Conservation (phyloP, 805 yeast species). For the Suhomyces prunicola region DNA sequence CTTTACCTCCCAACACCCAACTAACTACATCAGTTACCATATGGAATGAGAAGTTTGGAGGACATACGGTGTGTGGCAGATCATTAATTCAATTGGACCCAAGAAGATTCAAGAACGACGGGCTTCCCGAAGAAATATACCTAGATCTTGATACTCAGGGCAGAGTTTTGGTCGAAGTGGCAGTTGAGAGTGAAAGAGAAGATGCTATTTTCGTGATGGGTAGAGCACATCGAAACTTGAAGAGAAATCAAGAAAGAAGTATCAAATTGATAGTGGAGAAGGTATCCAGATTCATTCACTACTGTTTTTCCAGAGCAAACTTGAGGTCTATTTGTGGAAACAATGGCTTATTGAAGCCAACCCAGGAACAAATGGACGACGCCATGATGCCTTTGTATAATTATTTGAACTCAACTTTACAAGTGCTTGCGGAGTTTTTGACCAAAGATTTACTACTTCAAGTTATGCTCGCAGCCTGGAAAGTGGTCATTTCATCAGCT, state of each 20-base stretch:
- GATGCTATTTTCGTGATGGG: slow-evolving; percentile 84
- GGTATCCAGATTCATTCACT: slow-evolving; percentile 61
- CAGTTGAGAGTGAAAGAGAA: slow-evolving; percentile 73
- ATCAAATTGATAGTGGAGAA: slow-evolving; percentile 69
- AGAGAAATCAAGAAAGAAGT: slow-evolving; percentile 63
- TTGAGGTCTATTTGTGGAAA: slow-evolving; percentile 54
- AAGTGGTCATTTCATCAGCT: slow-evolving; percentile 61
- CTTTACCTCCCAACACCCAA: slow-evolving; percentile 37
- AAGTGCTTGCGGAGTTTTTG: slow-evolving; percentile 57
- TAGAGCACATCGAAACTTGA: slow-evolving; percentile 62
- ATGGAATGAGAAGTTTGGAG: slow-evolving; percentile 62
- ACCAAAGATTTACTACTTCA: slow-evolving; percentile 53
- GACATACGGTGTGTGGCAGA: slow-evolving; percentile 66
- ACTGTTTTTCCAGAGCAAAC: slow-evolving; percentile 54
- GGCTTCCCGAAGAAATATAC: slow-evolving; percentile 58
- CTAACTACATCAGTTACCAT: slow-evolving; percentile 56
- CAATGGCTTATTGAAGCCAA: slow-evolving; percentile 42
- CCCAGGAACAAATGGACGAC: slow-evolving; percentile 51
- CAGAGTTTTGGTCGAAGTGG: slow-evolving; percentile 57
- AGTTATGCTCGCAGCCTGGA: slow-evolving; percentile 81
- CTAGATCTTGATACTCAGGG: slow-evolving; percentile 70
- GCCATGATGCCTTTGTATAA: slow-evolving; percentile 73
- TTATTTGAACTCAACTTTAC: slow-evolving; percentile 65
- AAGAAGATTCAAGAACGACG: slow-evolving; percentile 59
- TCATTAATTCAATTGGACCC: slow-evolving; percentile 61